Conservation (phyloP, 2,329 filamentous ascomycete species). For the Pseudodiploospora longispora region DNA sequence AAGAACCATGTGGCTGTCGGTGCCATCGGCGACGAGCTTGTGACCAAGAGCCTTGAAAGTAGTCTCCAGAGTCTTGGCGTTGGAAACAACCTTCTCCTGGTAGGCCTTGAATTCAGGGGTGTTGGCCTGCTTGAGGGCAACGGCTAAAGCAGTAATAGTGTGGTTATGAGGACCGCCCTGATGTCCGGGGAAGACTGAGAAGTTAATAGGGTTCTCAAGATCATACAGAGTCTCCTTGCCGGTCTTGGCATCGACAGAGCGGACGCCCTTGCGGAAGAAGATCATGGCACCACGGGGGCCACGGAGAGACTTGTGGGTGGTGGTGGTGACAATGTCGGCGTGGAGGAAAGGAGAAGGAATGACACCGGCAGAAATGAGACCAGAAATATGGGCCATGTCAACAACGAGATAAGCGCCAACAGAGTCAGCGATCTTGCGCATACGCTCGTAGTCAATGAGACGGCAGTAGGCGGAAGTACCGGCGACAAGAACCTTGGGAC, state of each 20-base stretch:
- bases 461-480: slow-evolving; percentile 98
- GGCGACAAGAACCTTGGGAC: slow-evolving; percentile 91
- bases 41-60: slow-evolving; percentile 82
- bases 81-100: slow-evolving; percentile 85
- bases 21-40: slow-evolving; percentile 91
- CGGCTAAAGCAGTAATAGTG: slow-evolving; percentile 94
- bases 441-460: slow-evolving; percentile 90
- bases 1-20: slow-evolving; percentile 96
- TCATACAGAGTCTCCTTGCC: slow-evolving; percentile 88
- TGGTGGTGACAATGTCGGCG: slow-evolving; percentile 95
- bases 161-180: slow-evolving; percentile 99
- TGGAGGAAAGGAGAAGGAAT: slow-evolving; percentile 88
- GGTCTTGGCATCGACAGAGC: slow-evolving; percentile 81
- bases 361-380: slow-evolving; percentile 84
- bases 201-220: slow-evolving; percentile 93
- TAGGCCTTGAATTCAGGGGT: slow-evolving; percentile 87
- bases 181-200: slow-evolving; percentile 97
- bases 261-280: slow-evolving; percentile 97
- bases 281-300: slow-evolving; percentile 99
- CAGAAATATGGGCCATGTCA: slow-evolving; percentile 98
- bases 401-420: slow-evolving; percentile 92
- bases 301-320: slow-evolving; percentile 97
- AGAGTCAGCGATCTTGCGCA: slow-evolving; percentile 91
- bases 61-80: slow-evolving; percentile 83
- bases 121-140: slow-evolving; percentile 90